Conservation (phyloP, 371 early-diverging fungal genomes). For the Syncephalastrum sp. region DNA sequence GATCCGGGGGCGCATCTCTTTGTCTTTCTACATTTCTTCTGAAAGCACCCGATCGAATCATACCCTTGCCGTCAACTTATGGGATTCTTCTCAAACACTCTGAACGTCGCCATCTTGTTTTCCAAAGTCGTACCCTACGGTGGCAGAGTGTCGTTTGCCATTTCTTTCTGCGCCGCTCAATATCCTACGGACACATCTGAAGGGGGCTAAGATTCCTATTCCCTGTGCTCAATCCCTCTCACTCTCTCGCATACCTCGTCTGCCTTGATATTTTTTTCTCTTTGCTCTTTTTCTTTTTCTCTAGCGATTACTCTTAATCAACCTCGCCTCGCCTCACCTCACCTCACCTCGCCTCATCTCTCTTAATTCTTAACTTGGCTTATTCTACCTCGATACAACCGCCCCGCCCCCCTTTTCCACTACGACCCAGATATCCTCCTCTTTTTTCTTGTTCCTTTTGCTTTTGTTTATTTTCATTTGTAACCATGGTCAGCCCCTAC, state of each 20-base stretch:
- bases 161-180: conserved; percentile 31
- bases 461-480: not conserved
- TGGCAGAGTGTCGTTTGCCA: conserved; percentile 31
- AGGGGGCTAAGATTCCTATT: conserved; percentile 21
- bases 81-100: conserved; percentile 17
- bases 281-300: not conserved
- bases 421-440: conserved; percentile 3
- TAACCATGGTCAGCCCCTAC: conserved; percentile 29
- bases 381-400: too few species aligned
- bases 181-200: conserved; percentile 26
- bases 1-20: not conserved
- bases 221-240: not conserved
- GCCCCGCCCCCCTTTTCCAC: not conserved
- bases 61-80: conserved; percentile 19
- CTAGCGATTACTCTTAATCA: not conserved
- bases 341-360: not conserved
- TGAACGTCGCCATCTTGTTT: conserved; percentile 24
- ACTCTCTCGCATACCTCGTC: conserved; percentile 5
- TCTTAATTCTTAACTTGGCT: not conserved
- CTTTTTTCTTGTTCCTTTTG: conserved; percentile 1
- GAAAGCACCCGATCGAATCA: conserved; percentile 12
- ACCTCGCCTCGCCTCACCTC: not conserved
- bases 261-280: not conserved
- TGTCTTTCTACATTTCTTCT: conserved; percentile 7
- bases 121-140: conserved; percentile 22